Evolutionary conservation across 345 rosid genomes (phyloP), one percentile per base, ranked within the genome.

Genomic region (Sisymbrium irio): DNA sequence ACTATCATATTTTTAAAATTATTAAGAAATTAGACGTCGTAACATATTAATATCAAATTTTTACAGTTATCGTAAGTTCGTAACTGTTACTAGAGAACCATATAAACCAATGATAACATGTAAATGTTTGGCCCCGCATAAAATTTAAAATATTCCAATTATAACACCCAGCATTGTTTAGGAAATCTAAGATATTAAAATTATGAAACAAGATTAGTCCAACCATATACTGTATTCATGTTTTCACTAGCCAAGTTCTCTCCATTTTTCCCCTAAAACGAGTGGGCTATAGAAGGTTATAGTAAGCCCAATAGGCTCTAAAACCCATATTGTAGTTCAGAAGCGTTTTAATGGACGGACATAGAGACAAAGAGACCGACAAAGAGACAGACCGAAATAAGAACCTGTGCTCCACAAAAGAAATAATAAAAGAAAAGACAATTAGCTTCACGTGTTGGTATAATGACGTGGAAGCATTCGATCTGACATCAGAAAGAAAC

Each of bases 361-460:
- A 60, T 7, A 54, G 12, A 54, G 49, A 45, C 55, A 56, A 41
- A 13, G 50, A 9, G 65, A 27, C 77, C 77, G 77, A 73, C 77
- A 73, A 73, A 64, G 9, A 39, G 8, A 74, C 25, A 50, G 78
- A 66, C 72, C 53, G 62, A 59, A 59, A 49, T 73, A 49, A 67
- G 67, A 74, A 65, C 35, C 28, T 45, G 72, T 65, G 65, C 28
- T 54, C 11, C 67, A 12, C 22, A 27, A 32, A 73, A 41, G 57
- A 65, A 42, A 39, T 36, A 47, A 28, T 58, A 66, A 65, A 65
- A 13, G 19, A 49, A 50, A 40, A 33, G 49, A 32, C 46, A 67
- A 41, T 40, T 9, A 50, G 56, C 73, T 67, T 75, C 74, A 75
- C 74, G 73, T 75, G 73, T 75, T 32, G 62, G 63, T 50, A 67